Conservation (phyloP, 1,284 basidiomycete genomes). For the Kwoniella shivajii region DNA sequence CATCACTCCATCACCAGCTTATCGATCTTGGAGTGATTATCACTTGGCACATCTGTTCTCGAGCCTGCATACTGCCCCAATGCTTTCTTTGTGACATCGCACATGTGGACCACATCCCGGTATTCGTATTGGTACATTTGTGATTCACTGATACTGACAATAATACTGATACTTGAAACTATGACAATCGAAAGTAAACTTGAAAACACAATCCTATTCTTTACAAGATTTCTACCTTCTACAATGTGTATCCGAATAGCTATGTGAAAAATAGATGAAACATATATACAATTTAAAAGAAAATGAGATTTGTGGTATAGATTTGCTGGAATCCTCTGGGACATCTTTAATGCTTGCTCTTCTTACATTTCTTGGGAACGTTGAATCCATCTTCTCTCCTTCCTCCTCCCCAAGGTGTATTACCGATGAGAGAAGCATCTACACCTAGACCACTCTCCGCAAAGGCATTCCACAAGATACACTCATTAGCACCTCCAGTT, state of each 20-base stretch:
- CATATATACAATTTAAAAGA: neutral
- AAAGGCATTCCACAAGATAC: conserved; percentile 86
- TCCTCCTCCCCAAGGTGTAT: conserved; percentile 95
- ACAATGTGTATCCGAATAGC: neutral
- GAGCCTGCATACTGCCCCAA: no score
- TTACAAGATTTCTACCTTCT: neutral
- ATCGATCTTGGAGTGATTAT: no score
- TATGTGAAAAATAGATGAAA: neutral
- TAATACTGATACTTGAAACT: neutral
- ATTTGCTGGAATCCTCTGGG: no score
- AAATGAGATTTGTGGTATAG: neutral
- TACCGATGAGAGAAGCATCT: conserved; percentile 71
- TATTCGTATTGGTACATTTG: no score
- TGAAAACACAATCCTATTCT: neutral
- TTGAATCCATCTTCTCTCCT: conserved; percentile 57
- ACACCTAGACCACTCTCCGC: conserved; percentile 76
- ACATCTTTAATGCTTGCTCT: neutral
- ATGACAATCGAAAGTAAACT: neutral
- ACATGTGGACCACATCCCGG: no score
- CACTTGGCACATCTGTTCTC: no score
- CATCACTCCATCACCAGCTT: no score
- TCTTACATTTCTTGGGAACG: conserved; percentile 54
- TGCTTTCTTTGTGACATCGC: no score
- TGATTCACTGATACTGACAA: no score
- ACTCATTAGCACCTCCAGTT: conserved; percentile 89